A percentile compares a stretch with the other conserved stretches of the same genome.
These are phyloP conservation scores for Pyracantha coccinea DNA, from an alignment of 331 rosid genomes.

Conservation along the genomic window DNA sequence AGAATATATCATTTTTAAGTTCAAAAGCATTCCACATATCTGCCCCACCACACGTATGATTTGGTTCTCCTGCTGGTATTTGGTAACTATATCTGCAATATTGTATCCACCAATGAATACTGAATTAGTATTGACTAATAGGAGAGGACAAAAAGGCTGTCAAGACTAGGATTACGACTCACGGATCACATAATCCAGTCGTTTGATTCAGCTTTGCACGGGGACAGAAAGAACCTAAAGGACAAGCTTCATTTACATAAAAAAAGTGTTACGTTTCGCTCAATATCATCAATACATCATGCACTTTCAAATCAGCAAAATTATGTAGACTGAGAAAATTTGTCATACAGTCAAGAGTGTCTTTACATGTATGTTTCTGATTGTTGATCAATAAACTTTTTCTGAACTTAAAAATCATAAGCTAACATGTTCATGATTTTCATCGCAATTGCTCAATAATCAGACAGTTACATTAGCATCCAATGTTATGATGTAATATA, in stretches of 20 bases:
- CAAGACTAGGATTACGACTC: slow-evolving; percentile 28
- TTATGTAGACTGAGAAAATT: neutral
- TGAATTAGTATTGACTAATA: neutral
- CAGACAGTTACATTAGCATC: neutral
- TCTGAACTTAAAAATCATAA: neutral
- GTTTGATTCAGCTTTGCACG: slow-evolving; percentile 41
- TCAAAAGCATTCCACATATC: slow-evolving; percentile 60
- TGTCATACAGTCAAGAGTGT: neutral
- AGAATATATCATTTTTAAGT: slow-evolving; percentile 62
- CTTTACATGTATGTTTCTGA: neutral
- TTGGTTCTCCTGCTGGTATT: slow-evolving; percentile 49
- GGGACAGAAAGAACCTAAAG: slow-evolving; percentile 80
- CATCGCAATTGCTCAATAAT: neutral
- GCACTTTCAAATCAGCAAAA: neutral
- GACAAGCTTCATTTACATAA: slow-evolving; percentile 65
- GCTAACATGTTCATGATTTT: neutral
- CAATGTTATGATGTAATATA: neutral
- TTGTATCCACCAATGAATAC: slow-evolving; percentile 12
- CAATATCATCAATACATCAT: neutral
- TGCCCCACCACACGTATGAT: slow-evolving; percentile 84
- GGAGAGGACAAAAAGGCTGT: neutral
- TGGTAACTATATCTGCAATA: slow-evolving; percentile 71
- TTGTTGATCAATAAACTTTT: neutral
- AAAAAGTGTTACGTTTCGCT: neutral
- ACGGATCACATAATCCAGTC: slow-evolving; percentile 79